phyloP scores from a whole-genome alignment of 768 basidiomycete genomes.

The Amyloporia xantha region DNA sequence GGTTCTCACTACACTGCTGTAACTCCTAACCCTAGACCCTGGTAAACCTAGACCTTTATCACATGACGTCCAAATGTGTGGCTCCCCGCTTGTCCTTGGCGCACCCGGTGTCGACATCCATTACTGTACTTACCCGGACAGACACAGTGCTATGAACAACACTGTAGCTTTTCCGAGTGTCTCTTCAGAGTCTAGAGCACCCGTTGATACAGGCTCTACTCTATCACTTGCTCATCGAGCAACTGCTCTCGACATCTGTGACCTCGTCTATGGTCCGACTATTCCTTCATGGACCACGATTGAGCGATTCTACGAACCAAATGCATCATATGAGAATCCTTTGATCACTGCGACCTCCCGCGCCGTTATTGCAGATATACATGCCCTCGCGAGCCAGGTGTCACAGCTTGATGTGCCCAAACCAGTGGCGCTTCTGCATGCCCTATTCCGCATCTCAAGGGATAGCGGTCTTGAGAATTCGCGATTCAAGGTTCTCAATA shows the following conservation, averaged over 20 bases:
- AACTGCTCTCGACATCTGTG: slow-evolving; percentile 63
- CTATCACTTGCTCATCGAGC: slow-evolving; percentile 45
- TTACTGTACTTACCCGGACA: no score
- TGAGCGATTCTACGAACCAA: slow-evolving; percentile 62
- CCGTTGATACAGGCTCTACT: no score
- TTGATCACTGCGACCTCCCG: slow-evolving; percentile 70
- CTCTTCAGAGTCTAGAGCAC: not conserved
- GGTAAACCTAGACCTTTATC: no score
- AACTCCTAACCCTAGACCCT: no score
- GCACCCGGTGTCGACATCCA: no score
- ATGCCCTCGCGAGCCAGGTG: slow-evolving; percentile 52
- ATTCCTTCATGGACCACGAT: slow-evolving; percentile 44
- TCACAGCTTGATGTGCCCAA: slow-evolving; percentile 61
- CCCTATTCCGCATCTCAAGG: slow-evolving; percentile 44
- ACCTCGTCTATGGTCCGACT: slow-evolving; percentile 57
- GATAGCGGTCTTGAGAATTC: slow-evolving; percentile 26
- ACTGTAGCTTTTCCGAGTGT: slow-evolving; percentile 12
- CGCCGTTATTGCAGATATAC: slow-evolving; percentile 64
- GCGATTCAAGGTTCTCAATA: slow-evolving; percentile 57
- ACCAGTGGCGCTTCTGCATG: slow-evolving; percentile 53
- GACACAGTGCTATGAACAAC: slow-evolving; percentile 9
- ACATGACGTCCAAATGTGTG: no score
- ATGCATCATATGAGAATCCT: slow-evolving; percentile 78
- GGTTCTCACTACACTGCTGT: no score
- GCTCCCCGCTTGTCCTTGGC: no score